These are phyloP conservation scores for Flaveria floridana DNA, from an alignment of 140 eudicot genomes.

Conservation along the genomic window DNA sequence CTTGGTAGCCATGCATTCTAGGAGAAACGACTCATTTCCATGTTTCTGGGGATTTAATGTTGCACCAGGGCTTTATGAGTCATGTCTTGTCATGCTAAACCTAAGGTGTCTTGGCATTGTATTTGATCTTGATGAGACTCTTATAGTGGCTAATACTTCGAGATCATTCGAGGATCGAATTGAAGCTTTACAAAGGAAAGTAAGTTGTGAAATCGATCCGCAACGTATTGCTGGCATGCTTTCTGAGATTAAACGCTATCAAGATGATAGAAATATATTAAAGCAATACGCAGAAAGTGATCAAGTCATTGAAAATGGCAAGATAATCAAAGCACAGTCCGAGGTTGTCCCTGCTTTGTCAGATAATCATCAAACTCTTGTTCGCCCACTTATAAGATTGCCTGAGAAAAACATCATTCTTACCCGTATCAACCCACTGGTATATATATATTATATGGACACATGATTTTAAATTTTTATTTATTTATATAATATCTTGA, in stretches of 20 bases:
- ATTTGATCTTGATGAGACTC: conserved; percentile 97
- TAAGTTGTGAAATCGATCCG: conserved; percentile 67
- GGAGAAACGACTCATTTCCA: conserved; percentile 51
- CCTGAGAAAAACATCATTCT: conserved; percentile 88
- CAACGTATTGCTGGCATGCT: conserved; percentile 81
- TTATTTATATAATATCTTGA: conserved; percentile 11
- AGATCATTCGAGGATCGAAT: conserved; percentile 94
- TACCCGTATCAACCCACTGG: conserved; percentile 92
- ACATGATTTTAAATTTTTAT: conserved; percentile 6
- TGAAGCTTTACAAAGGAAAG: conserved; percentile 78
- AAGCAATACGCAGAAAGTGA: conserved; percentile 95
- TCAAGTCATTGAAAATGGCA: conserved; percentile 86
- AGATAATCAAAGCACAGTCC: conserved; percentile 69
- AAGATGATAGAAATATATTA: conserved; percentile 73
- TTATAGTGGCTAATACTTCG: conserved; percentile 89
- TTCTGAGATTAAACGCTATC: conserved; percentile 85
- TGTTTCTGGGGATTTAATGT: conserved; percentile 93
- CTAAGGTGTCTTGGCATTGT: conserved; percentile 96
- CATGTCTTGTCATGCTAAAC: conserved; percentile 86
- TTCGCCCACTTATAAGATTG: conserved; percentile 82
- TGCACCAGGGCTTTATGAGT: conserved; percentile 64
- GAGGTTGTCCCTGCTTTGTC: conserved; percentile 82
- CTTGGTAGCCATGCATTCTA: conserved; percentile 89
- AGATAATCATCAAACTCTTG: conserved; percentile 71
- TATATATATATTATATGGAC: conserved; percentile 17